phyloP scores from a whole-genome alignment of 306 rosid genomes.

The Cajanus cajan region DNA sequence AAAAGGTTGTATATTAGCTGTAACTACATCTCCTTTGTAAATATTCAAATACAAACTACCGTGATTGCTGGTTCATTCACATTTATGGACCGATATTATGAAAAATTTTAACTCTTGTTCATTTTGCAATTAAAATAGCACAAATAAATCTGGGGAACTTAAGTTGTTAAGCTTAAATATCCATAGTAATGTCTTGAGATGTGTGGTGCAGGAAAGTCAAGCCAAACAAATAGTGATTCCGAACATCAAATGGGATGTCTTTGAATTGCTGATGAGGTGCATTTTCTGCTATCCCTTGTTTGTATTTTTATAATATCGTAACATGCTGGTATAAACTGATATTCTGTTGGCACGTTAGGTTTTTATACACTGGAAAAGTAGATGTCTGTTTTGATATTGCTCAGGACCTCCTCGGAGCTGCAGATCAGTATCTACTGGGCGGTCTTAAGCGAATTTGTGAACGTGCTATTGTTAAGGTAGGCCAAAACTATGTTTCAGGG shows the following conservation, averaged over 20 bases:
- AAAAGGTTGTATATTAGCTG: not conserved
- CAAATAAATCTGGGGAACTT: not conserved
- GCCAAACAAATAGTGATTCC: conserved; percentile 81
- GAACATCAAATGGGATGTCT: conserved; percentile 85
- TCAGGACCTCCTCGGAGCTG: conserved; percentile 62
- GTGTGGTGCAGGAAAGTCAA: conserved; percentile 40
- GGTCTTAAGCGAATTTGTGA: no score
- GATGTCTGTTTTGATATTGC: conserved; percentile 52
- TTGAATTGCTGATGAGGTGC: conserved; percentile 93
- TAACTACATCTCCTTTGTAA: not conserved
- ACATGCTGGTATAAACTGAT: not conserved
- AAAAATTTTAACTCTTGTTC: no score
- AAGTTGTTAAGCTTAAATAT: not conserved
- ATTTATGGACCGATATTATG: no score
- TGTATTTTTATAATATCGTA: not conserved
- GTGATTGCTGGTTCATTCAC: not conserved
- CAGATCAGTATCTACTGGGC: conserved; percentile 69
- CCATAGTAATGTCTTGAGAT: conserved; percentile 8
- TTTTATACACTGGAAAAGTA: conserved; percentile 58
- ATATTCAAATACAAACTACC: conserved; percentile 23
- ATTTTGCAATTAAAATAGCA: no score
- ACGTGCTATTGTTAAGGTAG: no score
- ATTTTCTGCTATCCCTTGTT: not conserved
- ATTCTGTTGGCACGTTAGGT: conserved; percentile 40
- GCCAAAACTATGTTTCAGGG: no score